Evolutionary conservation across 2,329 filamentous ascomycete genomes (phyloP).

Genomic region (Trichoderma sp.): DNA sequence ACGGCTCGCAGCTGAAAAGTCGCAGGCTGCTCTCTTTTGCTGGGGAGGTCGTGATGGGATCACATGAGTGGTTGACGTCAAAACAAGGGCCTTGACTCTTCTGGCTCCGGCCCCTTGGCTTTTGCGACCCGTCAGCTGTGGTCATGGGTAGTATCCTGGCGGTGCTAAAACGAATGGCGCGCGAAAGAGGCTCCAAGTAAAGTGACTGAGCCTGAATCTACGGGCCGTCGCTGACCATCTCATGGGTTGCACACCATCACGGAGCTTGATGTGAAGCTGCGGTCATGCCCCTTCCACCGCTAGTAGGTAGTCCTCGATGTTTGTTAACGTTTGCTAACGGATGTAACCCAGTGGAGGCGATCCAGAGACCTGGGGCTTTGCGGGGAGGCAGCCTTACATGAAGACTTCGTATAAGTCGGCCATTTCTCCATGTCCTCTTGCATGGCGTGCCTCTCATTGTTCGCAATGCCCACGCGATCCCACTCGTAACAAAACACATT

Average conservation of each 20-base stretch:
- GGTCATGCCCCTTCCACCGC: constrained; percentile 16
- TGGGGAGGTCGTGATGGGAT: background rate
- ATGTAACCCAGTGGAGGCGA: background rate
- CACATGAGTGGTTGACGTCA: constrained; percentile 15
- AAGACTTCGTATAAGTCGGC: background rate
- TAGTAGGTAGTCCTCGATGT: background rate
- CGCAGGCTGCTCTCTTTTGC: background rate
- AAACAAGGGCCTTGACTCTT: background rate
- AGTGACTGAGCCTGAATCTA: background rate
- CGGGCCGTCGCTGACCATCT: constrained; percentile 12
- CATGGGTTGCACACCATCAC: constrained; percentile 9
- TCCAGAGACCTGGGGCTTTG: constrained; percentile 1
- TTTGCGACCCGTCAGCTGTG: background rate
- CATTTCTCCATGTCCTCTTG: background rate
- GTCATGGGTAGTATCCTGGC: constrained; percentile 11
- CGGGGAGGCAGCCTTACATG: constrained; percentile 11
- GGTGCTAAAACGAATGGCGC: background rate
- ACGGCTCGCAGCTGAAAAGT: constrained; percentile 5
- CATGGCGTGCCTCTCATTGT: background rate
- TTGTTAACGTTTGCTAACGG: constrained; percentile 4
- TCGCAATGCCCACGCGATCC: background rate
- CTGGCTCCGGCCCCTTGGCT: background rate
- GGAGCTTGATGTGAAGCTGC: background rate
- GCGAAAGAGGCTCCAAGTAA: background rate
- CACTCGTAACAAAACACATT: no score